Evolutionary conservation across 2,329 filamentous ascomycete species (phyloP).

Genomic region (Thyridium curvatum): DNA sequence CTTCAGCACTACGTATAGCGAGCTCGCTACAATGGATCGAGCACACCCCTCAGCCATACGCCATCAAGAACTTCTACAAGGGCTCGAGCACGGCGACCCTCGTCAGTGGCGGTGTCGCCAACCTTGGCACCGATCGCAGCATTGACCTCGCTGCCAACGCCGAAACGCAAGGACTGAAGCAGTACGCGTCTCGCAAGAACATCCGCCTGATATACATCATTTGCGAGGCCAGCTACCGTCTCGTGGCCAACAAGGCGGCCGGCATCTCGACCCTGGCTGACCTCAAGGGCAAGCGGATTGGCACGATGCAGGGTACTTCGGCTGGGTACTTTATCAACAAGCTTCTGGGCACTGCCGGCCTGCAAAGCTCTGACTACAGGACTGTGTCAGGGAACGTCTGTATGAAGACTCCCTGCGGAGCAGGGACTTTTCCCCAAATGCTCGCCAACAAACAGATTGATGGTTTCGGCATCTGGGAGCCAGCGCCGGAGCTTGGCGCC

Average conservation of each 20-base stretch:
- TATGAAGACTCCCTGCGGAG: slow-evolving; percentile 19
- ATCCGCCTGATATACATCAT: slow-evolving; percentile 22
- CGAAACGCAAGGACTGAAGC: slow-evolving; percentile 25
- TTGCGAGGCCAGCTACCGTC: slow-evolving; percentile 24
- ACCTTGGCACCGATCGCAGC: slow-evolving; percentile 13
- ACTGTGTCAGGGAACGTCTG: slow-evolving; percentile 18
- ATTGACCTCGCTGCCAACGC: slow-evolving; percentile 25
- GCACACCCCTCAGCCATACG: slow-evolving; percentile 12
- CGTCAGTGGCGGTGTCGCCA: slow-evolving; percentile 22
- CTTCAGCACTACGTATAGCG: slow-evolving; percentile 6
- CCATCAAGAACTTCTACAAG: slow-evolving; percentile 12
- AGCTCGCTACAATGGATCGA: slow-evolving; percentile 9
- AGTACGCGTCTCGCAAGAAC: slow-evolving; percentile 21
- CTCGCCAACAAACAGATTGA: slow-evolving; percentile 17
- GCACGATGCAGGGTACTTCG: slow-evolving; percentile 20
- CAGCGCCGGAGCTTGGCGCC: slow-evolving; percentile 21
- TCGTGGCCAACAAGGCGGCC: slow-evolving; percentile 19
- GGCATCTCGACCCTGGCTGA: slow-evolving; percentile 17
- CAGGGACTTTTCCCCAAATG: slow-evolving; percentile 19
- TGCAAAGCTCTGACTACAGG: slow-evolving; percentile 18
- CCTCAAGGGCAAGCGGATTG: slow-evolving; percentile 23
- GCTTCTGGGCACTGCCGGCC: slow-evolving; percentile 18
- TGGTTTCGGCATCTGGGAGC: slow-evolving; percentile 26
- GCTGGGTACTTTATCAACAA: slow-evolving; percentile 24
- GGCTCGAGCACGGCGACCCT: slow-evolving; percentile 10